Conservation (phyloP, 495 filamentous ascomycete genomes). For the Letharia columbiana region DNA sequence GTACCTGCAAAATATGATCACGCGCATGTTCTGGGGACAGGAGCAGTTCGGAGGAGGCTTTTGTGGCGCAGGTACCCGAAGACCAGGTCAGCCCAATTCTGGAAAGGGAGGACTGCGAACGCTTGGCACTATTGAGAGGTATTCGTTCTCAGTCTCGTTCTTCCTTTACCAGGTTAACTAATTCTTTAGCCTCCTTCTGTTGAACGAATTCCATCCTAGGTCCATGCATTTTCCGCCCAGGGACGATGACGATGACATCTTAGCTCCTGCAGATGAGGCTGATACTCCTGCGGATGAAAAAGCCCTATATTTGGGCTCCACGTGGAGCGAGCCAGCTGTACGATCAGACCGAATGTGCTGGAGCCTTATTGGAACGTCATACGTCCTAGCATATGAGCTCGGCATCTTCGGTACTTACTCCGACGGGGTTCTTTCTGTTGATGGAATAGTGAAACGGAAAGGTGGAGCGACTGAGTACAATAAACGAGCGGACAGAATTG, state of each 20-base stretch:
- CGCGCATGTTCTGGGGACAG: slow-evolving; percentile 89
- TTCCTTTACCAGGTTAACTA: neutral
- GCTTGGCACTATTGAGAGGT: slow-evolving; percentile 79
- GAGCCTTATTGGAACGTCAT: slow-evolving; percentile 90
- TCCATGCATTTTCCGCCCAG: slow-evolving; percentile 91
- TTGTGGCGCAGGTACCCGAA: slow-evolving; percentile 58
- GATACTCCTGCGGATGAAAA: slow-evolving; percentile 17
- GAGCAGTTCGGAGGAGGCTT: slow-evolving; percentile 88
- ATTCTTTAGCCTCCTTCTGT: slow-evolving; percentile 55
- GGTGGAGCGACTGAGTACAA: slow-evolving; percentile 4
- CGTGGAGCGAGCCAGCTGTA: slow-evolving; percentile 93
- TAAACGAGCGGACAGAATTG: slow-evolving; percentile 68
- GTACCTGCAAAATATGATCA: slow-evolving; percentile 87
- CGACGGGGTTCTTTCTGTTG: slow-evolving; percentile 7
- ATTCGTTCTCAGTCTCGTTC: neutral
- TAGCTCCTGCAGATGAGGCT: slow-evolving; percentile 42
- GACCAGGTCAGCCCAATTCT: slow-evolving; percentile 42
- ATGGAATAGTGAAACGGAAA: slow-evolving; percentile 6
- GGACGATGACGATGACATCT: slow-evolving; percentile 60
- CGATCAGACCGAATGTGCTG: slow-evolving; percentile 95
- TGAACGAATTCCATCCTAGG: slow-evolving; percentile 95
- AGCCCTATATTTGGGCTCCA: slow-evolving; percentile 2
- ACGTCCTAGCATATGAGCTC: slow-evolving; percentile 84
- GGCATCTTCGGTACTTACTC: slow-evolving; percentile 75
- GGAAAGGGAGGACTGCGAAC: slow-evolving; percentile 73